phyloP scores from a whole-genome alignment of 2,329 filamentous ascomycete species.

The Trichoderma sp. region DNA sequence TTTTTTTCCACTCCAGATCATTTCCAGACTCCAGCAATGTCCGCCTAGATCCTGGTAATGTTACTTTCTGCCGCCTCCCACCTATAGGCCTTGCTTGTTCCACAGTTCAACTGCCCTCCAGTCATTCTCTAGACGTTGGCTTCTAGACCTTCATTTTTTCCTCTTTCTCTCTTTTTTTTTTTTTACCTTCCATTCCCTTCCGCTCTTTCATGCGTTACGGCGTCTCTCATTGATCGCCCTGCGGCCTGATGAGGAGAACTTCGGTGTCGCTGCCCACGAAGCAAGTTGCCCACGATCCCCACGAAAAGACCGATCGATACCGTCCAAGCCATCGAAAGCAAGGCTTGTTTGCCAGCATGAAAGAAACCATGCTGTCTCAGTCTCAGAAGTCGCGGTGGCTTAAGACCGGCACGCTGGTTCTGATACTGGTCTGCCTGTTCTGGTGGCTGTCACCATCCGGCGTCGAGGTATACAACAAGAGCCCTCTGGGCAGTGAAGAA shows the following conservation, averaged over 20 bases:
- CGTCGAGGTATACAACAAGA: constrained; percentile 56
- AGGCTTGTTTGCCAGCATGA: constrained; percentile 58
- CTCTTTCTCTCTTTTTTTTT: constrained; percentile 4
- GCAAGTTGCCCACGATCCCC: constrained; percentile 62
- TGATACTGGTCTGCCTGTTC: constrained; percentile 63
- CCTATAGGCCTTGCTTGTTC: constrained; percentile 11
- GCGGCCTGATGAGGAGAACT: constrained; percentile 62
- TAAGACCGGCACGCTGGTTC: constrained; percentile 66
- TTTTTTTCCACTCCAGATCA: constrained; percentile 24
- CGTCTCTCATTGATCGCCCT: constrained; percentile 35
- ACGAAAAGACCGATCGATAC: constrained; percentile 69
- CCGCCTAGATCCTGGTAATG: constrained; percentile 14
- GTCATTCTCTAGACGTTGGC: constrained; percentile 16
- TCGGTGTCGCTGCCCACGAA: constrained; percentile 66
- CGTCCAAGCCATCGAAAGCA: constrained; percentile 50
- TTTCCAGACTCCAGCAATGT: constrained; percentile 8
- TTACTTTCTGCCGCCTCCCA: constrained; percentile 6
- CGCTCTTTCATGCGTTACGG: constrained; percentile 35
- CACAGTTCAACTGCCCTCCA: constrained; percentile 24
- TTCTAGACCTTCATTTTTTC: neutral
- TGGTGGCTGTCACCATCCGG: constrained; percentile 66
- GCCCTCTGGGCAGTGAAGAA: constrained; percentile 33
- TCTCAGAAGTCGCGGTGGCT: constrained; percentile 67
- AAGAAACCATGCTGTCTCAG: constrained; percentile 64
- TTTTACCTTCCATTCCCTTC: constrained; percentile 1